phyloP scores from a whole-genome alignment of 129 eudicot species.

The Artemisia annua region DNA sequence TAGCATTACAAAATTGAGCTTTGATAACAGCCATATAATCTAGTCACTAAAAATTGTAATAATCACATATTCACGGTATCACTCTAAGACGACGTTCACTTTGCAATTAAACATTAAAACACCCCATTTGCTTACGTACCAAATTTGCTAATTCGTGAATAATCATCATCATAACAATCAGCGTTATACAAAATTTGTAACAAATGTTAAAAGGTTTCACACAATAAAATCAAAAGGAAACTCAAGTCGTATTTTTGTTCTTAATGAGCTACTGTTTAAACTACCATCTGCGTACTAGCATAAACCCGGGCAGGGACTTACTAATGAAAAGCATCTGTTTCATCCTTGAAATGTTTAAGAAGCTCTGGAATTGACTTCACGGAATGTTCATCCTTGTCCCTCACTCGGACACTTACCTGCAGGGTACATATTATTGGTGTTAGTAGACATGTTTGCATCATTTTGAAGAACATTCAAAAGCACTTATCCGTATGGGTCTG shows the following conservation, averaged over 20 bases:
- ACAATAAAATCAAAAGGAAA: slow-evolving; percentile 1
- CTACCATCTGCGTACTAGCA: background rate
- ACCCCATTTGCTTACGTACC: too few relatives aligned
- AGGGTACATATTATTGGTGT: slow-evolving; percentile 2
- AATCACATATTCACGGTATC: too few relatives aligned
- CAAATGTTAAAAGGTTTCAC: background rate
- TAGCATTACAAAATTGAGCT: too few relatives aligned
- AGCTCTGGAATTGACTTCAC: slow-evolving; percentile 56
- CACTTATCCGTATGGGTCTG: background rate
- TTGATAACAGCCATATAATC: too few relatives aligned
- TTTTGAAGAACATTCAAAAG: background rate
- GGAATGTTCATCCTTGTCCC: slow-evolving; percentile 54
- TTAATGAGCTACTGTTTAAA: background rate
- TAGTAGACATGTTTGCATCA: background rate
- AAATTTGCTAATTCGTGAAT: background rate
- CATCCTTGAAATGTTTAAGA: slow-evolving; percentile 59
- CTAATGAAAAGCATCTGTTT: slow-evolving; percentile 65
- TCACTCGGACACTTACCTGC: slow-evolving; percentile 84
- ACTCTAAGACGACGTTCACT: too few relatives aligned
- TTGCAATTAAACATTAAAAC: too few relatives aligned
- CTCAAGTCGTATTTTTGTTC: background rate
- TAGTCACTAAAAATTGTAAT: too few relatives aligned
- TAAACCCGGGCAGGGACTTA: background rate
- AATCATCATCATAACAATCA: slow-evolving; percentile 1
- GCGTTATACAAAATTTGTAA: background rate